phyloP scores from a whole-genome alignment of 352 stramenopile genomes.

The Globisporangium rhizosaccharum region DNA sequence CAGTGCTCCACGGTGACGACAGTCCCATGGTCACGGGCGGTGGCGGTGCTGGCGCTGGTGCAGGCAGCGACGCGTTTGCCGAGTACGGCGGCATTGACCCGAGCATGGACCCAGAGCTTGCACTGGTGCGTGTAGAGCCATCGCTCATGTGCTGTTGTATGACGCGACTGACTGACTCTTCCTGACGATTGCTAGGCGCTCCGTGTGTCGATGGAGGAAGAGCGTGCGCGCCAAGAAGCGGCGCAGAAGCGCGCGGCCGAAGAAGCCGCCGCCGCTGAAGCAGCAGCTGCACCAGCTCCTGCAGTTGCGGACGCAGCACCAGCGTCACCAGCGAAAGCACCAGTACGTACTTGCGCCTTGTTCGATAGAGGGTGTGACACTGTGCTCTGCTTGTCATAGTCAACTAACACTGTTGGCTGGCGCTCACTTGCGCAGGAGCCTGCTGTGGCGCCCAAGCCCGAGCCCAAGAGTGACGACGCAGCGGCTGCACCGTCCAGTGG shows the following conservation, averaged over 20 bases:
- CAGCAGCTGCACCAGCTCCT: slow-evolving; percentile 19
- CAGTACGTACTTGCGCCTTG: background rate
- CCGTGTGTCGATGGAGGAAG: slow-evolving; percentile 98
- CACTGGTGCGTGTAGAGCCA: slow-evolving; percentile 73
- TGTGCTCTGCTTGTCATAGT: background rate
- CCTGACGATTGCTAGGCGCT: slow-evolving; percentile 49
- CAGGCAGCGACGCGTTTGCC: slow-evolving; percentile 72
- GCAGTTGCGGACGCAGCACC: slow-evolving; percentile 24
- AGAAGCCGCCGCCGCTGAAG: slow-evolving; percentile 39
- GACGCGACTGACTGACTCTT: background rate
- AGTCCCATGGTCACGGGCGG: slow-evolving; percentile 42
- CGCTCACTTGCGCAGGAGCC: slow-evolving; percentile 1
- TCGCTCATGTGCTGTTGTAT: background rate
- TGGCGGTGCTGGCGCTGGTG: slow-evolving; percentile 23
- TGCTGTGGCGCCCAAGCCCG: slow-evolving; percentile 10
- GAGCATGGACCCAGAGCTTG: slow-evolving; percentile 98
- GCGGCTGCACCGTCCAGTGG: slow-evolving; percentile 13
- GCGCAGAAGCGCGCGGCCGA: slow-evolving; percentile 88
- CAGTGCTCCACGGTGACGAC: slow-evolving; percentile 91
- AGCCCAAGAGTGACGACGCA: slow-evolving; percentile 9
- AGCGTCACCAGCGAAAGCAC: slow-evolving; percentile 11
- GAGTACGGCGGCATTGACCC: slow-evolving; percentile 97
- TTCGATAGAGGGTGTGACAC: background rate
- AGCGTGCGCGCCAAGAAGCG: slow-evolving; percentile 93
- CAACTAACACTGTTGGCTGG: background rate